Evolutionary conservation across 1,139 yeast species (phyloP).

Genomic region (Groenewaldozyma sp.): DNA sequence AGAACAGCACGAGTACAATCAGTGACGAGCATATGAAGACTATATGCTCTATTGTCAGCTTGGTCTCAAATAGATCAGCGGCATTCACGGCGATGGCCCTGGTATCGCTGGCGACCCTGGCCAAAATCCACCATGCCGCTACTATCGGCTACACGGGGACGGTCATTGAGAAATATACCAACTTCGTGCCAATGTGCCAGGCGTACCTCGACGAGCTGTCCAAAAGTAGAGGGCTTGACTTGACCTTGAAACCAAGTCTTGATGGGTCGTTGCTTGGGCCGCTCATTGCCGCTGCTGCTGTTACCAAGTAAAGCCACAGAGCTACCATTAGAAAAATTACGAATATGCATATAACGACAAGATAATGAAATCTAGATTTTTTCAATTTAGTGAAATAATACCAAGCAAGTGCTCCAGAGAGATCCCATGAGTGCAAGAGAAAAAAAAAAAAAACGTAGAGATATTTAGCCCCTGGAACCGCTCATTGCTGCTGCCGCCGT

Average conservation of each 20-base stretch:
- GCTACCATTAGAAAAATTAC: background rate
- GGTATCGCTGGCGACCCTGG: conserved; percentile 33
- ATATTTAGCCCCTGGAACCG: too few species aligned
- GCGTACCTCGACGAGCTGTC: conserved; percentile 21
- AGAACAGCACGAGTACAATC: too few species aligned
- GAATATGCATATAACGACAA: background rate
- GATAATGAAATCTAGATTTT: too few species aligned
- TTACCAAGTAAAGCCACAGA: background rate
- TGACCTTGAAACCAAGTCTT: conserved; percentile 17
- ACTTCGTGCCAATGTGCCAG: conserved; percentile 48
- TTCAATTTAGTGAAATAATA: too few species aligned
- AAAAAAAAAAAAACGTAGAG: too few species aligned
- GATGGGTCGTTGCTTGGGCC: conserved; percentile 28
- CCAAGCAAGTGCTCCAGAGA: too few species aligned
- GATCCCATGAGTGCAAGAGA: too few species aligned
- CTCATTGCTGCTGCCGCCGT: too few species aligned
- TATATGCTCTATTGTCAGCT: conserved; percentile 56
- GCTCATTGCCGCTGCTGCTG: conserved; percentile 24
- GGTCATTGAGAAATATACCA: conserved; percentile 79
- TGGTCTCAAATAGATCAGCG: conserved; percentile 73
- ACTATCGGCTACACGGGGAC: conserved; percentile 83
- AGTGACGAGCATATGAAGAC: conserved; percentile 25
- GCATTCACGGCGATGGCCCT: conserved; percentile 73
- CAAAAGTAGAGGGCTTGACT: conserved; percentile 14
- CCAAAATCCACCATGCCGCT: conserved; percentile 9